A percentile compares a stretch with the other conserved stretches of the same genome.
Evolutionary conservation across 164 flowering plant species (phyloP).

Genomic region (Akebia trifoliata): DNA sequence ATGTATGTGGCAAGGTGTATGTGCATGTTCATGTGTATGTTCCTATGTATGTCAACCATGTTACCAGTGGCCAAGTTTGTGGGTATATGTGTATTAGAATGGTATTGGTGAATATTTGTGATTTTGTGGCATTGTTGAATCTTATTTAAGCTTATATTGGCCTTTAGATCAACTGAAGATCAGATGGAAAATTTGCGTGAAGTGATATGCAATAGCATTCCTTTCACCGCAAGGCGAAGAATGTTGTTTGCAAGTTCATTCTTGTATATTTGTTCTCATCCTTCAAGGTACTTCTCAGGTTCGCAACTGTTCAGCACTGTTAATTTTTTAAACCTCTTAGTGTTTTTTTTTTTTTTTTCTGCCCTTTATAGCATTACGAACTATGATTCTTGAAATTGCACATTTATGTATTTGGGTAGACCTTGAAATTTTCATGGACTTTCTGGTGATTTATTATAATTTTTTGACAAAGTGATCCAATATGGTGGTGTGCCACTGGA

Average conservation of each 20-base stretch:
- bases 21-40: neutral
- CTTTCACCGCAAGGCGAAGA: slow-evolving; percentile 50
- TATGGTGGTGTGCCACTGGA: too few species aligned
- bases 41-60: neutral
- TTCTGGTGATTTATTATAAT: too few species aligned
- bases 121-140: neutral
- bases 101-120: neutral
- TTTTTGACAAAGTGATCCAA: too few species aligned
- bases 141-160: slow-evolving; percentile 10
- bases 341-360: neutral
- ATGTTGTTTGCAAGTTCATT: slow-evolving; percentile 42
- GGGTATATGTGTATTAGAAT: neutral
- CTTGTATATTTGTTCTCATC: slow-evolving; percentile 34
- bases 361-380: too few species aligned
- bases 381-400: too few species aligned
- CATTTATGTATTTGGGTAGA: too few species aligned
- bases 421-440: too few species aligned
- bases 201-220: slow-evolving; percentile 19
- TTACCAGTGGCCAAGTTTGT: neutral
- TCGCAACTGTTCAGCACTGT: slow-evolving; percentile 32
- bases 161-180: slow-evolving; percentile 24
- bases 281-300: slow-evolving; percentile 92
- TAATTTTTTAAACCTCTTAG: neutral
- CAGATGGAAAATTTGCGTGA: slow-evolving; percentile 25
- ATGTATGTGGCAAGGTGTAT: neutral